Percentiles rank a stretch among this genome's conserved stretches.
These are phyloP conservation scores for Racocetra persica DNA, from an alignment of 371 early-diverging fungal genomes.

Conservation along the genomic window DNA sequence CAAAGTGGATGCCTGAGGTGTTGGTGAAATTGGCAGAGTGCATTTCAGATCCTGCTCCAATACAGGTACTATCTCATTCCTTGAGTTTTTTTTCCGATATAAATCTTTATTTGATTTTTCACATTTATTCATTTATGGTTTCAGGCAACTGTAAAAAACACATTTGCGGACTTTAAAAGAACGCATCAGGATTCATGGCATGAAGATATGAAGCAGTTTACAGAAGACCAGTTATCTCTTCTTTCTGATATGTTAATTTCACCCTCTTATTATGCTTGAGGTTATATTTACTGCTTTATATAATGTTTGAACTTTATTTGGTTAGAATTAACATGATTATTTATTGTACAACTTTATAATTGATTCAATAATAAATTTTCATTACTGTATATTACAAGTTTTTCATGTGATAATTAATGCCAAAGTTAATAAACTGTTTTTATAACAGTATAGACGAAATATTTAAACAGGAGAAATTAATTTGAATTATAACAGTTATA, in stretches of 20 bases:
- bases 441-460: no score
- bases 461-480: no score
- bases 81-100: not conserved
- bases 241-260: constrained; percentile 89
- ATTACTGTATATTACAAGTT: no score
- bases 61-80: constrained; percentile 61
- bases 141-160: constrained; percentile 81
- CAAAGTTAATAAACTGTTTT: no score
- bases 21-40: constrained; percentile 77
- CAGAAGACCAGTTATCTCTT: constrained; percentile 76
- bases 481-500: no score
- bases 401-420: no score
- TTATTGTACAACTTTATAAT: no score
- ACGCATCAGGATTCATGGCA: constrained; percentile 96
- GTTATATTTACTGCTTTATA: no score
- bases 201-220: constrained; percentile 81
- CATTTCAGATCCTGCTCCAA: constrained; percentile 87
- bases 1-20: constrained; percentile 88
- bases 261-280: constrained; percentile 75
- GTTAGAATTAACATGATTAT: no score
- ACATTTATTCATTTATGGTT: not conserved
- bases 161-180: constrained; percentile 89
- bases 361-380: no score
- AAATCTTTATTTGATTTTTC: not conserved
- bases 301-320: no score